These are phyloP conservation scores for Debaryomyces subglobosus DNA, from an alignment of 1,139 yeast species.

Conservation along the genomic window DNA sequence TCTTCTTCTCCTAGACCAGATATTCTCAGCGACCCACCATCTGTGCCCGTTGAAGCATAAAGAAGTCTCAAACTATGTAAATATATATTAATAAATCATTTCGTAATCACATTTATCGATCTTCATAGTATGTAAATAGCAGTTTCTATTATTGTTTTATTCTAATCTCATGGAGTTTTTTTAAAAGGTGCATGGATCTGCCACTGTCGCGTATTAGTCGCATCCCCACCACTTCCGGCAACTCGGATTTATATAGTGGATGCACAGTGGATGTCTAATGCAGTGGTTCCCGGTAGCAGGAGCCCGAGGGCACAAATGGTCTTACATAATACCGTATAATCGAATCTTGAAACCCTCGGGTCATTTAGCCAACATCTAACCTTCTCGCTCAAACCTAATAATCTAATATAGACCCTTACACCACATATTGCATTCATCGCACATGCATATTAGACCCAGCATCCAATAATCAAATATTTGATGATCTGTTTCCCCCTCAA, in stretches of 20 bases:
- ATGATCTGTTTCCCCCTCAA: background rate
- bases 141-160: background rate
- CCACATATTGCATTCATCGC: background rate
- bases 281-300: background rate
- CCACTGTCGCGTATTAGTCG: background rate
- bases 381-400: background rate
- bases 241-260: background rate
- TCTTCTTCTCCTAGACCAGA: slow-evolving; percentile 13
- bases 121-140: background rate
- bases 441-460: background rate
- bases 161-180: background rate
- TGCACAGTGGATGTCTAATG: background rate
- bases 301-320: background rate
- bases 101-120: background rate
- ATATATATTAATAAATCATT: slow-evolving; percentile 2
- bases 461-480: background rate
- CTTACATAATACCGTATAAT: background rate
- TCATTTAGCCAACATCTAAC: background rate
- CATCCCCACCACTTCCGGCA: background rate
- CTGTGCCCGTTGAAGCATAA: slow-evolving; percentile 23
- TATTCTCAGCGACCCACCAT: slow-evolving; percentile 21
- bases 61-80: background rate
- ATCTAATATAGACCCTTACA: background rate
- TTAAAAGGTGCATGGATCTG: background rate
- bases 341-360: background rate